Evolutionary conservation across 2,329 filamentous ascomycete species (phyloP).

Genomic region (Phialemoniopsis sp.): DNA sequence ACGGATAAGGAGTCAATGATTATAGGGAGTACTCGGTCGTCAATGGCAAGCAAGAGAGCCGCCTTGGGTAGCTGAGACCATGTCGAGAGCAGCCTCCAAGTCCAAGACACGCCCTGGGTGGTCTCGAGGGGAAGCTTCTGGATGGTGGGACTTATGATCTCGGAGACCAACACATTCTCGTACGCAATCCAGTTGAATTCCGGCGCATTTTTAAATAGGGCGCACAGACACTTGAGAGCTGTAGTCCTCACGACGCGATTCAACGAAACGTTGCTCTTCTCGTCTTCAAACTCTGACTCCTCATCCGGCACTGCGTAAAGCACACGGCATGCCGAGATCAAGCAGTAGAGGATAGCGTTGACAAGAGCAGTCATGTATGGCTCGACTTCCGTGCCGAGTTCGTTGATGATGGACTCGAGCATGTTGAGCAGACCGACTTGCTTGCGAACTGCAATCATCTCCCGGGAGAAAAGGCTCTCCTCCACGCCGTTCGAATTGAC

Average conservation of each 20-base stretch:
- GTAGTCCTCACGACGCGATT: constrained; percentile 63
- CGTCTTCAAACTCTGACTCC: constrained; percentile 24
- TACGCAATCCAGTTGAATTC: constrained; percentile 71
- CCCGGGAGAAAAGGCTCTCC: constrained; percentile 49
- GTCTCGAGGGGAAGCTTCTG: constrained; percentile 79
- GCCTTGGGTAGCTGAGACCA: constrained; percentile 70
- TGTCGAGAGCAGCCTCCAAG: constrained; percentile 74
- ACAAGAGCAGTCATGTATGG: constrained; percentile 67
- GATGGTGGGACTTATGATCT: constrained; percentile 74
- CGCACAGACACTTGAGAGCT: constrained; percentile 77
- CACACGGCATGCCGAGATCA: constrained; percentile 64
- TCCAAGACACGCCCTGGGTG: constrained; percentile 80
- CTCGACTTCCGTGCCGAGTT: constrained; percentile 70
- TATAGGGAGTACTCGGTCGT: constrained; percentile 62
- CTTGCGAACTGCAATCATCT: constrained; percentile 66
- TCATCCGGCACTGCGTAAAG: constrained; percentile 38
- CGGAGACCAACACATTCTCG: constrained; percentile 63
- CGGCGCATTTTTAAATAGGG: constrained; percentile 71
- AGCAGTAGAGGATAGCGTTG: constrained; percentile 76
- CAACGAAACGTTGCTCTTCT: constrained; percentile 49
- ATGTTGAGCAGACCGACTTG: constrained; percentile 91
- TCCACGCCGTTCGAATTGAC: constrained; percentile 44
- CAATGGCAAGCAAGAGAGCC: constrained; percentile 60
- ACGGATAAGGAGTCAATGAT: constrained; percentile 69
- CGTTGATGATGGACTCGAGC: constrained; percentile 80